Evolutionary conservation across 23 red algal genomes (phyloP).

Genomic region (Gracilaria domingensis): DNA sequence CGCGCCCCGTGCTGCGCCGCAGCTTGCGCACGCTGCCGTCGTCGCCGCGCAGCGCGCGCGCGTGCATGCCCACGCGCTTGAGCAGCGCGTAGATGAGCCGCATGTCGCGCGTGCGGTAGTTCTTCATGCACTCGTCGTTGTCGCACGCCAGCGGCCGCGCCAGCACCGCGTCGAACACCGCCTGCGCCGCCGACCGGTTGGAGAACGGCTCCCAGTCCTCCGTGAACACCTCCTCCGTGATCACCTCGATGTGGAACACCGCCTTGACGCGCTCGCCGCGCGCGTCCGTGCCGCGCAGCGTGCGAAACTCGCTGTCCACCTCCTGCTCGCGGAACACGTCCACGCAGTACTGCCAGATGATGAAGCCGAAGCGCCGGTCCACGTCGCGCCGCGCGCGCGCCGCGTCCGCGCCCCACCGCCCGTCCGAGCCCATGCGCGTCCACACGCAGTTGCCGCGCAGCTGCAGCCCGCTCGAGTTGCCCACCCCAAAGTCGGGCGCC

Average conservation of each 20-base stretch:
- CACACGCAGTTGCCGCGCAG: constrained; percentile 26
- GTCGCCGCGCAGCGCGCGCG: not conserved
- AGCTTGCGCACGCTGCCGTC: not conserved
- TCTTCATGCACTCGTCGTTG: not conserved
- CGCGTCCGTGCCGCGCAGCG: not conserved
- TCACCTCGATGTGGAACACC: constrained; percentile 33
- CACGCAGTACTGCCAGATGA: constrained; percentile 32
- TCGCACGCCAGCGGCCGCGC: not conserved
- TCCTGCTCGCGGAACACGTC: not conserved
- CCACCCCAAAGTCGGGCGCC: constrained; percentile 11
- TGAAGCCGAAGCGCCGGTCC: not conserved
- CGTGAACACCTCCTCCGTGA: constrained; percentile 16
- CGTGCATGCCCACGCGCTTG: not conserved
- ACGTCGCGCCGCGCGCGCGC: not conserved
- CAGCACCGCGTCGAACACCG: not conserved
- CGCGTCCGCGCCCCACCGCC: not conserved
- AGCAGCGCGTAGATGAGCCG: not conserved
- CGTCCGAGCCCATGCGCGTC: not conserved
- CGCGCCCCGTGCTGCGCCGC: not conserved
- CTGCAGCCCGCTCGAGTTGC: not conserved
- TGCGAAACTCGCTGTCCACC: constrained; percentile 14
- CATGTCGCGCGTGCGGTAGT: constrained; percentile 20
- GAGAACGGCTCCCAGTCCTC: constrained; percentile 29
- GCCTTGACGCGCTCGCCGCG: not conserved
- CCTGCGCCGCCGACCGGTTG: not conserved